phyloP scores from a whole-genome alignment of 2,329 filamentous ascomycete species.

The Aspergillus alliaceus region DNA sequence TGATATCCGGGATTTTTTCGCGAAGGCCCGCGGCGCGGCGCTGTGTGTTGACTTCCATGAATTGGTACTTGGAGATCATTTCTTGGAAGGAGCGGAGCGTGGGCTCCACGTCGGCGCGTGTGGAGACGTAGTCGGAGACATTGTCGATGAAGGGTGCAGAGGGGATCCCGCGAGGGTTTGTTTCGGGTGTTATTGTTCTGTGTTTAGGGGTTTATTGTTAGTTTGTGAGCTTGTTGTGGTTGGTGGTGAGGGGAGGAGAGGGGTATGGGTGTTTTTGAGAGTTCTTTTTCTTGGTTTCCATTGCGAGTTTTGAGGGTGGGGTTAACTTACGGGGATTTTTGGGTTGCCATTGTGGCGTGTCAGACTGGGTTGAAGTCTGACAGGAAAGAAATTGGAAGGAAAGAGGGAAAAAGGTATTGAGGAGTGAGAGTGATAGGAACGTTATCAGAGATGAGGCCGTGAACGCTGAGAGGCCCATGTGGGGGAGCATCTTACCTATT shows the following conservation, averaged over 20 bases:
- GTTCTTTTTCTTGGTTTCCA: not conserved
- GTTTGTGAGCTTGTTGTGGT: not conserved
- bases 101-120: slow-evolving; percentile 46
- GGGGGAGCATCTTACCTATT: slow-evolving; percentile 26
- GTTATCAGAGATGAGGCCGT: not conserved
- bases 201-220: slow-evolving; percentile 13
- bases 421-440: not conserved
- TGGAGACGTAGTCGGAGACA: slow-evolving; percentile 48
- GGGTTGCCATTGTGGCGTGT: not conserved
- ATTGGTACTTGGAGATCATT: slow-evolving; percentile 87
- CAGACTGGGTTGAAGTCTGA: not conserved
- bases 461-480: slow-evolving; percentile 1
- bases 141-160: slow-evolving; percentile 49
- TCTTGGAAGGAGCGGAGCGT: slow-evolving; percentile 50
- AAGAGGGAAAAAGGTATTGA: not conserved
- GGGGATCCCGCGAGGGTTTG: slow-evolving; percentile 49
- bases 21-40: slow-evolving; percentile 76
- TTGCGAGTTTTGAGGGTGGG: not conserved
- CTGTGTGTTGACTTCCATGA: slow-evolving; percentile 96
- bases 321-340: not conserved
- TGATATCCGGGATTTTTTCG: slow-evolving; percentile 96
- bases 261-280: not conserved
- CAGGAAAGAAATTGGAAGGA: not conserved
- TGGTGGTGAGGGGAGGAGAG: not conserved
- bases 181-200: slow-evolving; percentile 29